Conservation (phyloP, 345 rosid genomes). For the Eucalyptus cladocalyx region DNA sequence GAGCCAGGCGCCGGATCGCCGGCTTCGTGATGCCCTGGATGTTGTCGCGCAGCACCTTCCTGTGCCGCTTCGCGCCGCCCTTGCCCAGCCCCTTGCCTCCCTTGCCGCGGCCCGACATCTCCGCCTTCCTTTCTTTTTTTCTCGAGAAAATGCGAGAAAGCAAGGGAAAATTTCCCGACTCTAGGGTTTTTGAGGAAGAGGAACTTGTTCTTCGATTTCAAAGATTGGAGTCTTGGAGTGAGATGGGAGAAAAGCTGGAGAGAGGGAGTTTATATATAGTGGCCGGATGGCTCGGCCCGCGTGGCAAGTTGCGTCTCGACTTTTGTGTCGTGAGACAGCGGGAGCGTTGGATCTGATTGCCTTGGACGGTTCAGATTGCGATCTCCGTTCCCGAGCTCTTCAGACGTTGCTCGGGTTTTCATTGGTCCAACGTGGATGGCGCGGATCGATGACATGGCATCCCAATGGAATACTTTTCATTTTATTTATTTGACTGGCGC, state of each 20-base stretch:
- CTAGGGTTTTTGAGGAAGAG: background rate
- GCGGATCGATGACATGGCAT: background rate
- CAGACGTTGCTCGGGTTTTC: background rate
- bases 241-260: background rate
- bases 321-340: background rate
- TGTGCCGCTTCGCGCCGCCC: background rate
- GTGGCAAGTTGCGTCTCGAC: background rate
- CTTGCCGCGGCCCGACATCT: background rate
- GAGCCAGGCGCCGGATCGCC: slow-evolving; percentile 26
- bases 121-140: rapidly evolving
- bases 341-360: background rate
- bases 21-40: background rate
- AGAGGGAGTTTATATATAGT: background rate
- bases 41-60: background rate
- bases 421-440: background rate
- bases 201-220: background rate
- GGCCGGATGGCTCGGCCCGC: background rate
- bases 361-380: background rate
- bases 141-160: background rate
- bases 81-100: background rate
- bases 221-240: background rate
- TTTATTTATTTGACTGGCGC: background rate
- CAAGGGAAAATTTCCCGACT: background rate
- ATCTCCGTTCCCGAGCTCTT: background rate
- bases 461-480: background rate